Evolutionary conservation across 2,329 filamentous ascomycete species (phyloP), one percentile per base, ranked within the genome.

Genomic region (Magnaporthiopsis rhizophila): DNA sequence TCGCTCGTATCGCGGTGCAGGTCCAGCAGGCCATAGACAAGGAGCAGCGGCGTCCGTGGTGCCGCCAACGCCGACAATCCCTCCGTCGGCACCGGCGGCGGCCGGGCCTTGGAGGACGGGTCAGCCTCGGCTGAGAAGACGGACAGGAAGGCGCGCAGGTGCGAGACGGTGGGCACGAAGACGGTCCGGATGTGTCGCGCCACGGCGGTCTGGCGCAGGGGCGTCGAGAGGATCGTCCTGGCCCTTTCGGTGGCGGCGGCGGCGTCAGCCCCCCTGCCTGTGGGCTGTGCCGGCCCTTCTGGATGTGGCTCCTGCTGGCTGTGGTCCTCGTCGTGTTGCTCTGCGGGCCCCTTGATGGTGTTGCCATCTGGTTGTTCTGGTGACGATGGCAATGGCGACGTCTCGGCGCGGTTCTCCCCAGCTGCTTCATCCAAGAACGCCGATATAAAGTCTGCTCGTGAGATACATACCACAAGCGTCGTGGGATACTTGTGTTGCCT

Each of bases 111-210:
- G 11, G 78, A 77, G 18, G 61, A n/a, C 28, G 26, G 21, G 64
- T 77, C 72, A 1, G 69, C 67, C 36, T 38, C 36, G 2, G 74
- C 67, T 24, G 76, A 76, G 65, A 85, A 82, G 62, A 85, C 80
- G 58, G 89, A 80, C 24, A 97, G 80, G 70, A 89, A 91, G 50
- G 91, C 91, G 64, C 91, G 88, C 8, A 97, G 83, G 73, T 90
- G 87, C 28, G 89, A 86, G 64, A 95, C 82, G 2, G 89, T 91
- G 0, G 91, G 86, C 64, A 86, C 84, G 75, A 96, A 97, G 50
- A 85, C 78, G 11, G 93, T 75, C 64, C 84, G 85, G 67, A 96
- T 83, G 69, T 88, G 86, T 36, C 86, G 84, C 9, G 91, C 88
- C 3, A 84, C 82, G 60, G 88, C 84, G 34, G 93, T 80, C 67